Percentiles rank a stretch among this genome's conserved stretches.
Conservation (phyloP, 2,329 filamentous ascomycete genomes). For the Aspergillus ibericus region DNA sequence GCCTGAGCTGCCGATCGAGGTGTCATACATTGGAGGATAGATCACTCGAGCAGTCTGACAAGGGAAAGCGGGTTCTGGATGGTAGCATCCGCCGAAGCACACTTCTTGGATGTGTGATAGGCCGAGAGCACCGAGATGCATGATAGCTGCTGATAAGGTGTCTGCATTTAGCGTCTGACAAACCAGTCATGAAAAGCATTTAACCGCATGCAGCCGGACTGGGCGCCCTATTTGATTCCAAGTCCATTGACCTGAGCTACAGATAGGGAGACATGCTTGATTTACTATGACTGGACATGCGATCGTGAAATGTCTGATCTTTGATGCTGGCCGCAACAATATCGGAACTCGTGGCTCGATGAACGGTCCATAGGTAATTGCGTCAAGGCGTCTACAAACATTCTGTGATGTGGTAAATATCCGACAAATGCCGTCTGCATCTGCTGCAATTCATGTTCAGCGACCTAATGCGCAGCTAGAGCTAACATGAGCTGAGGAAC, state of each 20-base stretch:
- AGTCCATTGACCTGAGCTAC: background rate
- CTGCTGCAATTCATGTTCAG: background rate
- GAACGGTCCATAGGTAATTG: background rate
- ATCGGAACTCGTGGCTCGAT: background rate
- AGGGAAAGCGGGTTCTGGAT: background rate
- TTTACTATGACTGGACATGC: background rate
- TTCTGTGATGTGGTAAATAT: no score
- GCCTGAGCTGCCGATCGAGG: background rate
- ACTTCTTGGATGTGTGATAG: background rate
- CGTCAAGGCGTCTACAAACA: background rate
- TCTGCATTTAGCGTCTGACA: background rate
- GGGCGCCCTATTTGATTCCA: background rate
- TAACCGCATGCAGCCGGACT: background rate
- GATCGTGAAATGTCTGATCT: background rate
- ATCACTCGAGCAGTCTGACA: background rate
- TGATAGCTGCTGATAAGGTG: background rate
- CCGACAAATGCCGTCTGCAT: background rate
- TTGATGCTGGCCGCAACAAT: no score
- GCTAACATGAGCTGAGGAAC: no score
- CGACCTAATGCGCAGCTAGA: no score
- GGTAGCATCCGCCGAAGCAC: background rate
- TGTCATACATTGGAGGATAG: background rate
- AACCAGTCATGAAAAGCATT: background rate
- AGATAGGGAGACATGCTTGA: background rate
- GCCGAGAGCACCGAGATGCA: background rate